Percentiles rank a stretch among this genome's conserved stretches.
Conservation (phyloP, 2,329 filamentous ascomycete genomes). For the Scedosporium dehoogii region DNA sequence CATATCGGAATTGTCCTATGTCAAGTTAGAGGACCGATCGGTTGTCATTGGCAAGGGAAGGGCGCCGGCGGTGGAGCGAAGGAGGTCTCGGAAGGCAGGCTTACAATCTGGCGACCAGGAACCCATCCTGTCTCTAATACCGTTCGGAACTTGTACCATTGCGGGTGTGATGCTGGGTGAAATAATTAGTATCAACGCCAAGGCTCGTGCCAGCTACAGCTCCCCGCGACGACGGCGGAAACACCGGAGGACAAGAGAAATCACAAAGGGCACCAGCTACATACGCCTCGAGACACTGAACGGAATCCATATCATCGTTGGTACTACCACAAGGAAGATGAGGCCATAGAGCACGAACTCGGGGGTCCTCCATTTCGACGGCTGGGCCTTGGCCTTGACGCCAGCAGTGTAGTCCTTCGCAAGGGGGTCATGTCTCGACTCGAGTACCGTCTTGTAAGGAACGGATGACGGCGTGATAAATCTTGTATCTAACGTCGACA, state of each 20-base stretch:
- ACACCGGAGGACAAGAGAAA: neutral
- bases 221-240: neutral
- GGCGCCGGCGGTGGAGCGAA: too few relatives aligned
- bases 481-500: constrained; percentile 51
- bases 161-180: constrained; percentile 62
- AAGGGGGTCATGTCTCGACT: constrained; percentile 35
- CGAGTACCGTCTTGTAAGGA: constrained; percentile 50
- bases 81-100: constrained; percentile 17
- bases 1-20: constrained; percentile 73
- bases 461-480: constrained; percentile 62
- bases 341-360: constrained; percentile 81
- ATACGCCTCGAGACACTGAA: constrained; percentile 76
- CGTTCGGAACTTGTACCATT: constrained; percentile 64
- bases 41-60: neutral
- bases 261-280: constrained; percentile 15
- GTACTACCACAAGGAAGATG: constrained; percentile 55
- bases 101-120: constrained; percentile 76
- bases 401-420: constrained; percentile 21
- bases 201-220: too few relatives aligned
- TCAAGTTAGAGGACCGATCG: neutral
- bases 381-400: constrained; percentile 34
- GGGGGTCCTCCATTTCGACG: constrained; percentile 72
- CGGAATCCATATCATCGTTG: constrained; percentile 84
- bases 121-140: constrained; percentile 81
- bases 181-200: constrained; percentile 12